phyloP scores from a whole-genome alignment of 805 yeast species.

The Jamesozyma gamospora region DNA sequence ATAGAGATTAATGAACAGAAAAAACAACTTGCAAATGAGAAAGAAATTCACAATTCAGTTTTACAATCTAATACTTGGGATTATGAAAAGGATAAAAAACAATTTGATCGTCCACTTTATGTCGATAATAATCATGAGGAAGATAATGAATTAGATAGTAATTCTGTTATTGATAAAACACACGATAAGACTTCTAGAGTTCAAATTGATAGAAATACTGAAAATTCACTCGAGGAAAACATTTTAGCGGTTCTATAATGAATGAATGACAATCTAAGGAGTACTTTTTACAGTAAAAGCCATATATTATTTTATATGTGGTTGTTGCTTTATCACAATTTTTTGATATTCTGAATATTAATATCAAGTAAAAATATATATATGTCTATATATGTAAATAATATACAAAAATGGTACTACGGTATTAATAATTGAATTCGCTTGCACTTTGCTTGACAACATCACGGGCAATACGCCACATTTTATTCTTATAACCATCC shows the following conservation, averaged over 20 bases:
- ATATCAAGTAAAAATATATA: neutral
- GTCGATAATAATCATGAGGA: constrained; percentile 7
- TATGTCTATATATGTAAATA: neutral
- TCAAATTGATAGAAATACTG: constrained; percentile 16
- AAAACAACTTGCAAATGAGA: constrained; percentile 13
- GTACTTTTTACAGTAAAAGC: no score
- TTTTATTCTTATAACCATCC: constrained; percentile 60
- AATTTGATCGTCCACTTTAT: constrained; percentile 48
- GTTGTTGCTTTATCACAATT: no score
- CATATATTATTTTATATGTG: no score
- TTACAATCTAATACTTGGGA: constrained; percentile 47
- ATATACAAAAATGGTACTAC: neutral
- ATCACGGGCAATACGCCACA: constrained; percentile 66
- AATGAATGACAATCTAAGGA: no score
- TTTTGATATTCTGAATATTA: neutral
- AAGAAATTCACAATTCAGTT: constrained; percentile 10
- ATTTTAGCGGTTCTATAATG: constrained; percentile 23
- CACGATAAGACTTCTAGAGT: constrained; percentile 14
- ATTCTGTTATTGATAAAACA: neutral
- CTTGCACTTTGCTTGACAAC: constrained; percentile 53
- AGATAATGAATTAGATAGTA: neutral
- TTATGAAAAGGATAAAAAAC: constrained; percentile 40
- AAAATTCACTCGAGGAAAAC: constrained; percentile 21
- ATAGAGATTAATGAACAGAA: constrained; percentile 21
- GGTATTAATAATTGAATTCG: constrained; percentile 53